Evolutionary conservation across 225 moss, liverwort and hornwort species (phyloP), one percentile per base, ranked within the genome.

Genomic region (Asterella californica): DNA sequence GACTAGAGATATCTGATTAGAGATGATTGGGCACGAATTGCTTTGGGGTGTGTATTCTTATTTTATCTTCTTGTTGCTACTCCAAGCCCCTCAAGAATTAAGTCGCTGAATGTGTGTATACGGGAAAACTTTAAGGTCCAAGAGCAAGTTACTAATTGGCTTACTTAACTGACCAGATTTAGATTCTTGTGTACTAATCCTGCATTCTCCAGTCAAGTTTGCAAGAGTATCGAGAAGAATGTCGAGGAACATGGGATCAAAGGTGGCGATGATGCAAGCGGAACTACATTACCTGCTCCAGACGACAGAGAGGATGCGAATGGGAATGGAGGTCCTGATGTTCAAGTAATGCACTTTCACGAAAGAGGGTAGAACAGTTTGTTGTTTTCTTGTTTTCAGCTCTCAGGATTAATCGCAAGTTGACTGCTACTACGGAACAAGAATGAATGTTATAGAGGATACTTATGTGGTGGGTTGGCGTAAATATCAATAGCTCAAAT

Each of bases 161-260:
- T n/a, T 34, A 30, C 0, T 65, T 30, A 3, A 19, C 17, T 71
- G 14, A 48, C n/a, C 47, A 14, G 22, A 10, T 24, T 71, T 25
- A 38, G 47, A 27, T 47, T 47, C 25, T 71, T 74, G 59, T 34
- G 59, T 76, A 33, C 37, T 59, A 59, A 59, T 57, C 36, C 61
- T 45, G 47, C 17, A 19, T 33, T 37, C 25, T 70, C 50, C 74
- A 80, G 80, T 72, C 45, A 72, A 55, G 59, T 80, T 27, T 80
- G 59, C 80, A 80, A 80, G 80, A 80, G 55, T 63, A 80, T 80
- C 3, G 65, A 73, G 72, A 50, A 74, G 7, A 80, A 80, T 47
- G 36, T 80, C 27, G 61, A 73, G 25, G 55, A 36, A 19, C 8
- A 57, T 9, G 46, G 54, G 27, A 61, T 30, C n/a, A 72, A 46